Evolutionary conservation across 805 yeast genomes (phyloP), one percentile per base, ranked within the genome.

Genomic region (Pichia gijzeniarum): DNA sequence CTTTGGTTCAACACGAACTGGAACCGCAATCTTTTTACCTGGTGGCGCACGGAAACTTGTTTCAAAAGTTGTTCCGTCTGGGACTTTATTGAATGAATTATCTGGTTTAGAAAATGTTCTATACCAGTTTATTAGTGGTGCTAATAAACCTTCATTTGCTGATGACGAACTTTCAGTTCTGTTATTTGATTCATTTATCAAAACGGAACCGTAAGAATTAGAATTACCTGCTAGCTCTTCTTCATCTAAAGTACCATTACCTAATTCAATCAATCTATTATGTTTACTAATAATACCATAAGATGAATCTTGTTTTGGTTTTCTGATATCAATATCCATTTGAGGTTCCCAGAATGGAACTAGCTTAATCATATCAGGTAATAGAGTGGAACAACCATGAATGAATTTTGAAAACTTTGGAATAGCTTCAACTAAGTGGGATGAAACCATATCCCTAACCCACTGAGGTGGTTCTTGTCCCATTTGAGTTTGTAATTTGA

Each of bases 381-480:
- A 69, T 58, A 93, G 69, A n/a, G 93, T 74, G 5, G 99, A 96
- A 48, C 88, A 81, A 56, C 99, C 99, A 59, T 93, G 99, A 55
- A 93, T 91, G 59, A 93, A 93, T 65, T 93, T 93, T 45, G 98
- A 91, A 65, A 88, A 93, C 67, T 93, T 93, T 25, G 99, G 99
- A 36, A 93, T 96, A 1, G 97, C 97, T 67, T 93, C 99, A 35
- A 93, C 99, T 42, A 93, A 72, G 65, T 93, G 99, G 25, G 95
- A 83, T 0, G 90, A 71, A 31, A 91, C 90, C 63, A 93, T 75
- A 53, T 91, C 96, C 54, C 93, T 77, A 40, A 93, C 95, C 99
- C 99, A 93, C 50, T 77, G 82, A 9, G 99, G 99, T 25, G 99
- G 99, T 65, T 93, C 99, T 68, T 93, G 99, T 45, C 99, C 99